Evolutionary conservation across 2,329 filamentous ascomycete species (phyloP).

Genomic region (Xylariomycetidae sp.): DNA sequence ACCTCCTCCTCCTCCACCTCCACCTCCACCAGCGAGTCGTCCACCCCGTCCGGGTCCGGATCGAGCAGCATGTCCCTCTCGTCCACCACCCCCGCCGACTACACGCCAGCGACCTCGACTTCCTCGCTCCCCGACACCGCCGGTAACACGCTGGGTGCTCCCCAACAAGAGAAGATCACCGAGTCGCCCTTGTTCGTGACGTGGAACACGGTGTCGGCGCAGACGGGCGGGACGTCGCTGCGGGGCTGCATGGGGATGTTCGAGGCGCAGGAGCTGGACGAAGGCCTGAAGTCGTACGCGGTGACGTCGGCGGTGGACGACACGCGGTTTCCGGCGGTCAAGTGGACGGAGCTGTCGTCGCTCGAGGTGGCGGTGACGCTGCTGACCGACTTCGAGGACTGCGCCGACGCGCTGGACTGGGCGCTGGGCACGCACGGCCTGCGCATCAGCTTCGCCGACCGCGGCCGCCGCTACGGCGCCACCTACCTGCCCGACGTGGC

Average conservation of each 20-base stretch:
- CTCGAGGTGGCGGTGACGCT: conserved; percentile 72
- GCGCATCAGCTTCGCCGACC: conserved; percentile 76
- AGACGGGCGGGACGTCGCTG: conserved; percentile 58
- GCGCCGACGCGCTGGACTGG: conserved; percentile 75
- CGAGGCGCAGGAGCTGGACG: conserved; percentile 66
- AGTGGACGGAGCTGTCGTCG: conserved; percentile 47
- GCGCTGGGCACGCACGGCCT: conserved; percentile 80
- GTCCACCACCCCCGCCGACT: conserved; percentile 34
- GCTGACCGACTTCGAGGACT: conserved; percentile 78
- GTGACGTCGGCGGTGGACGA: conserved; percentile 70
- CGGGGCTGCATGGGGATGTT: conserved; percentile 98
- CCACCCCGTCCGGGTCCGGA: conserved; percentile 21
- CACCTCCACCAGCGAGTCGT: conserved; percentile 21
- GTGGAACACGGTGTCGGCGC: conserved; percentile 72
- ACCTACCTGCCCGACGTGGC: conserved; percentile 94
- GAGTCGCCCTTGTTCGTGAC: conserved; percentile 85
- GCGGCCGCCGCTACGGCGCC: conserved; percentile 69
- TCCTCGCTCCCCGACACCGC: conserved; percentile 41
- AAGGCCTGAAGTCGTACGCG: conserved; percentile 75
- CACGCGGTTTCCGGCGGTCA: conserved; percentile 56
- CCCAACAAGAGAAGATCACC: conserved; percentile 25
- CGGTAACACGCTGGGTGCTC: conserved; percentile 33
- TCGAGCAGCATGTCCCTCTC: conserved; percentile 32
- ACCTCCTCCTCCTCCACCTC: conserved; percentile 22
- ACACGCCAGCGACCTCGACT: conserved; percentile 41